Percentiles rank a stretch among this genome's conserved stretches.
phyloP scores from a whole-genome alignment of 345 rosid species.

The Eucalyptus sp. region DNA sequence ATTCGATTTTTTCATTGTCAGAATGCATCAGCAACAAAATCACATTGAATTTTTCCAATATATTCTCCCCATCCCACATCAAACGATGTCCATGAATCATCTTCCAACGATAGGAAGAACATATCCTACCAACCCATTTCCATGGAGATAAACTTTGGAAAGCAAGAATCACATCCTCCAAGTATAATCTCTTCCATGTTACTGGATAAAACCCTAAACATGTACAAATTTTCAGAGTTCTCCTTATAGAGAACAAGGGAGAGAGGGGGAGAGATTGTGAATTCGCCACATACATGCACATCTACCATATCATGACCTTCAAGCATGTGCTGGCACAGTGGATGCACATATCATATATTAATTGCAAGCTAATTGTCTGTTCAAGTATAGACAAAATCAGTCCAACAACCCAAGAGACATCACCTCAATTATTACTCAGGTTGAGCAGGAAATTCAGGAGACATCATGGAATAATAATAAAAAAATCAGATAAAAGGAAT shows the following conservation, averaged over 20 bases:
- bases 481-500: background rate
- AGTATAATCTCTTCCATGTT: background rate
- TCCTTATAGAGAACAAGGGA: background rate
- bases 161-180: background rate
- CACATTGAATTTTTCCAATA: background rate
- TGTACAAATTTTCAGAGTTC: background rate
- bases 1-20: background rate
- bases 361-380: background rate
- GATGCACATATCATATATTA: background rate
- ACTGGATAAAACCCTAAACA: background rate
- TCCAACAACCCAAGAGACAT: background rate
- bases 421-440: background rate
- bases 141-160: background rate
- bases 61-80: background rate
- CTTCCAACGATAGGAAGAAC: background rate
- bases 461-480: background rate
- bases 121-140: background rate
- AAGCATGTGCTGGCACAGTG: background rate
- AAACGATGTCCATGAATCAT: background rate
- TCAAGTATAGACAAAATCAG: background rate
- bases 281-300: background rate
- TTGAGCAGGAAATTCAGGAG: background rate
- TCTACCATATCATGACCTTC: background rate
- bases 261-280: background rate
- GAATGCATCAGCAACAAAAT: background rate